These are phyloP conservation scores for Pyrus betulifolia DNA, from an alignment of 306 rosid species.

Conservation along the genomic window DNA sequence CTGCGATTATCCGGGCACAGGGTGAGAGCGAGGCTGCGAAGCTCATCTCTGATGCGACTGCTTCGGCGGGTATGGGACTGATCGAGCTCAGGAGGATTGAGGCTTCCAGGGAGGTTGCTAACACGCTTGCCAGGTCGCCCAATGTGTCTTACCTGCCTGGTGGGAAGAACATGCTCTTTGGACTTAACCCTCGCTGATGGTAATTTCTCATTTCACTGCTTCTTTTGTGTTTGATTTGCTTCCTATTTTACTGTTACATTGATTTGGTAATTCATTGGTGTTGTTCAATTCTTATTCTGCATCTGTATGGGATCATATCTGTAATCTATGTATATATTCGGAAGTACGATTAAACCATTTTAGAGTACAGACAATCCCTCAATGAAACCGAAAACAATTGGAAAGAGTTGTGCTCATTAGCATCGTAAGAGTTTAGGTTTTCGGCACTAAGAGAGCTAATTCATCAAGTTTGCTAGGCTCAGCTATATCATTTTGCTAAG, in stretches of 20 bases:
- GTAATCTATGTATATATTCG: neutral
- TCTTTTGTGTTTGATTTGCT: neutral
- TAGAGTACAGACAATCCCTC: neutral
- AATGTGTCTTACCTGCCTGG: constrained; percentile 73
- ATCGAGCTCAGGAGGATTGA: constrained; percentile 85
- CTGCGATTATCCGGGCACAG: constrained; percentile 82
- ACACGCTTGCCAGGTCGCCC: constrained; percentile 73
- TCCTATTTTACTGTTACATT: neutral
- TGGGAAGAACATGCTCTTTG: constrained; percentile 52
- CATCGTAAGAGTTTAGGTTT: neutral
- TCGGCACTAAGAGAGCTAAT: neutral
- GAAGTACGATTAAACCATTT: neutral
- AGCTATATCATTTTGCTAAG: neutral
- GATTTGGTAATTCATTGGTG: neutral
- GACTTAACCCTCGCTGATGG: constrained; percentile 71
- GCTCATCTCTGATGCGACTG: constrained; percentile 79
- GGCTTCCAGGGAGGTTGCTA: constrained; percentile 76
- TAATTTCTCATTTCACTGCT: neutral
- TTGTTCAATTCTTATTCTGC: neutral
- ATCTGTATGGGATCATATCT: neutral
- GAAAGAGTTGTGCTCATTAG: neutral
- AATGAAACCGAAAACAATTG: neutral
- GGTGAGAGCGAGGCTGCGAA: constrained; percentile 91
- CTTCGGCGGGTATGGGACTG: constrained; percentile 56
- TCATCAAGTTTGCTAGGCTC: neutral